These are phyloP conservation scores for Zygoascus hellenicus DNA, from an alignment of 1,139 yeast species.

Conservation along the genomic window DNA sequence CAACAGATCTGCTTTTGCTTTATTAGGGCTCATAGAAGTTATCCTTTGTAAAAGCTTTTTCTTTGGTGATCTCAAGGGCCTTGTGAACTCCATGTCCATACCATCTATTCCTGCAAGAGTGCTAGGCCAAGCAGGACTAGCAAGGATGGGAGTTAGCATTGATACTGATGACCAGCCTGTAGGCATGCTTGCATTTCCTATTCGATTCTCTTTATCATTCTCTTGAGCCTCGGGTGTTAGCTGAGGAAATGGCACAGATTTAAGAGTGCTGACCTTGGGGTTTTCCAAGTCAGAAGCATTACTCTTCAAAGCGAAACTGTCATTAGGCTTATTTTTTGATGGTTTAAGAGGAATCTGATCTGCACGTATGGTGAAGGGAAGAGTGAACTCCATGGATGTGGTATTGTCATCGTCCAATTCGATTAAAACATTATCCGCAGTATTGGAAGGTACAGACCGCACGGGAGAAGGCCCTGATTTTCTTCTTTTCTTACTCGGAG, in stretches of 20 bases:
- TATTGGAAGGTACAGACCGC: not conserved
- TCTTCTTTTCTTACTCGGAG: constrained; percentile 3
- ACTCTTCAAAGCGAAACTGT: not conserved
- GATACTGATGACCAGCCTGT: not conserved
- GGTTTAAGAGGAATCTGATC: constrained; percentile 41
- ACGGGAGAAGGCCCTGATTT: not conserved
- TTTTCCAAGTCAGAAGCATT: not conserved
- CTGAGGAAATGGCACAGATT: constrained; percentile 3
- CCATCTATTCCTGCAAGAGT: not conserved
- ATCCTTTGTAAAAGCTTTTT: constrained; percentile 5
- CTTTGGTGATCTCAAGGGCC: constrained; percentile 8
- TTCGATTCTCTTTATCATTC: not conserved
- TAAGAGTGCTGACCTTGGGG: not conserved
- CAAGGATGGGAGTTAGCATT: not conserved
- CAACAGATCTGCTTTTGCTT: not conserved
- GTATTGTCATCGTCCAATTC: constrained; percentile 9
- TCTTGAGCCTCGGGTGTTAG: not conserved
- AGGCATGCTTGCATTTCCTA: not conserved
- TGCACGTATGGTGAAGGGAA: constrained; percentile 68
- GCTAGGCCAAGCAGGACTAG: constrained; percentile 5
- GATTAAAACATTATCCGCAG: constrained; percentile 7
- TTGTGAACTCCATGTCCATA: constrained; percentile 10
- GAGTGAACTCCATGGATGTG: constrained; percentile 64
- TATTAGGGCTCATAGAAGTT: constrained; percentile 9
- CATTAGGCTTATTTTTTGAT: not conserved